Base-by-base conservation (phyloP, 2,329 filamentous ascomycete species). In the Fusarium equiseti region DNA sequence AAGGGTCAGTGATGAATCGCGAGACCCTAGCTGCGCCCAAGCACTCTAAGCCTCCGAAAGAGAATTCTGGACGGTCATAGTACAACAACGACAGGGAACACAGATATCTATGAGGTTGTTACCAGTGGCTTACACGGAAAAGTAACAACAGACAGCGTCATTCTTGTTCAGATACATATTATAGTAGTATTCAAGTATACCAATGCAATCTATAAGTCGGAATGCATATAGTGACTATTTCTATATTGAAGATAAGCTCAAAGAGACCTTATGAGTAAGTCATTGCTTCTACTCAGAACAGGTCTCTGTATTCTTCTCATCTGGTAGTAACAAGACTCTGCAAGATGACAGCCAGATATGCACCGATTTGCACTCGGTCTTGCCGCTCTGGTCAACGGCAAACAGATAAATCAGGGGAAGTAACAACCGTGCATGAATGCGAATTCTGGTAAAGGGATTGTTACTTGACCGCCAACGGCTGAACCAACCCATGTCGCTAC, bases 261-360 rank as follows among this genome's bases (percentile, higher is more conserved):
- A 35, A 5, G 32, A 18, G 16, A 18, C 1, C 32, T 35, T 5
- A 10, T 5, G 5, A 1, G 16, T 2, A 18, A 35, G 16, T 38
- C 9, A 11, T n/a, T 38, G 5, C 2, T 38, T 3, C 10, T 15
- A 15, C 8, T 48, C 15, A 24, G 27, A 38, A 11, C 16, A n/a
- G 32, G 8, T 1, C 32, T 18, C 16, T 38, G 2, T 1, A n/a
- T 38, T 38, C 16, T 6, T 11, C 9, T n/a, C 16, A 18, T n/a
- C 5, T 4, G 32, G 9, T 0, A 11, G 9, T 38, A 11, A 11
- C 32, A 38, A 11, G 9, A 1, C 0, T 38, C 9, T 48, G n/a
- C 7, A 18, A 18, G 6, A 6, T 6, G n/a, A 12, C 0, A 38
- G 9, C 9, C 16, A 38, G 16, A 11, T 12, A 6, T 12, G 6